Evolutionary conservation across 805 yeast genomes (phyloP), one percentile per base, ranked within the genome.

Genomic region (Starmerella gropengiesseri): DNA sequence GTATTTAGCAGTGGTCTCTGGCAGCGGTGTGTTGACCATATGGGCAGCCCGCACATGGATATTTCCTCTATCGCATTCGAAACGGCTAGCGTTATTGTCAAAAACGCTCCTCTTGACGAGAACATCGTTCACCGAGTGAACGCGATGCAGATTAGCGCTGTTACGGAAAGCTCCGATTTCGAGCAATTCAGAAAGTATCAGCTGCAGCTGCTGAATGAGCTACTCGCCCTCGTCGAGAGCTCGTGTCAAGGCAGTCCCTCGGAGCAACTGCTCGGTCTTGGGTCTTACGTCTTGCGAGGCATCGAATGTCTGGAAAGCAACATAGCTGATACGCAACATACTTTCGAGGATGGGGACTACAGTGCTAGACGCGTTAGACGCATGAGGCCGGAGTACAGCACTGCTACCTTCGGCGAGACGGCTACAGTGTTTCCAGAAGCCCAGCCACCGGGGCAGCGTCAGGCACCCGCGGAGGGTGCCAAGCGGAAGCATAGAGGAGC

Each of bases 21-120:
- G 60, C 52, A 53, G 14, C 11, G 33, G 2, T 39, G 55, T 29
- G 41, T 48, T 9, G 55, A 55, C 2, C 43, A 50, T 13, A 44
- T 50, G 41, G 44, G 44, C 4, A 34, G 41, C 17, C 6, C 29
- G 8, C 38, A 40, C 2, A 28, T 29, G 8, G 36, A 25, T 14
- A 28, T 47, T 7, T 31, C 42, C 19, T 39, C 43, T 2, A 28
- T 32, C 6, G 47, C 56, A 7, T 53, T 47, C 32, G 34, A 39
- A 4, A 43, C 53, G 5, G 37, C 47, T 11, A 39, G 41, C 16
- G 16, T 31, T 3, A 48, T 54, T 7, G 19, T 53, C 16, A 12
- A 34, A n/a, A 28, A 28, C 9, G 37, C 44, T 7, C 46, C 49
- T 11, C 37, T 51, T 14, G 41, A 33, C 22, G 22, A 32, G 12